Conservation (phyloP, 1,284 basidiomycete genomes). For the Ceratobasidium sp. region DNA sequence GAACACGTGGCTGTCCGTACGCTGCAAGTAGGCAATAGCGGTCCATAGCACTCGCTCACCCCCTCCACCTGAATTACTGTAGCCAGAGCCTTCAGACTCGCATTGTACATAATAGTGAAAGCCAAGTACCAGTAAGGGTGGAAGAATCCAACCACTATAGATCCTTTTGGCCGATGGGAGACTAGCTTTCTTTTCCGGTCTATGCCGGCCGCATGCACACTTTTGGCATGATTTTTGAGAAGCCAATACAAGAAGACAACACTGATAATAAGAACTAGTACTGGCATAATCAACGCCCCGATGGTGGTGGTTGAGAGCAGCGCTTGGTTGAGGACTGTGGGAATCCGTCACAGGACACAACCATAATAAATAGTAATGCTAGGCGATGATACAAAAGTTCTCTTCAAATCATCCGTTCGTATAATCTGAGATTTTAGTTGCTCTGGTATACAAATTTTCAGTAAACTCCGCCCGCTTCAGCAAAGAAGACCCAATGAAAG, state of each 20-base stretch:
- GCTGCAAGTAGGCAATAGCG: constrained; percentile 83
- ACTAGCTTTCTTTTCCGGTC: constrained; percentile 13
- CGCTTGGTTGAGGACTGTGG: neutral
- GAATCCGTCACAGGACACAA: neutral
- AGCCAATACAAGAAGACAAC: neutral
- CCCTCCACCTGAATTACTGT: constrained; percentile 95
- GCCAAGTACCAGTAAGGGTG: constrained; percentile 90
- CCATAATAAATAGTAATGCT: neutral
- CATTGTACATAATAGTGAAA: neutral
- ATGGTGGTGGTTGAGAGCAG: constrained; percentile 16
- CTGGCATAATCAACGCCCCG: neutral
- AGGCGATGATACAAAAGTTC: neutral
- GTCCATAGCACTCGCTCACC: constrained; percentile 98
- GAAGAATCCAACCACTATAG: constrained; percentile 81
- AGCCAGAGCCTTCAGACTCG: neutral
- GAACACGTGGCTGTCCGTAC: constrained; percentile 74
- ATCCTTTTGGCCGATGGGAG: constrained; percentile 23
- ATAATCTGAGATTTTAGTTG: no score
- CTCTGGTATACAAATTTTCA: neutral
- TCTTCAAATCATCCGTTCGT: no score
- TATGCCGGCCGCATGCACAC: neutral
- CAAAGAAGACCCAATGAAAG: neutral
- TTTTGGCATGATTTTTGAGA: constrained; percentile 19
- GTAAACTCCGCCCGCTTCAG: neutral
- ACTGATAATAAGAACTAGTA: neutral